Base-by-base conservation (phyloP, 2,329 filamentous ascomycete genomes). In the Colletotrichum liaoningense region DNA sequence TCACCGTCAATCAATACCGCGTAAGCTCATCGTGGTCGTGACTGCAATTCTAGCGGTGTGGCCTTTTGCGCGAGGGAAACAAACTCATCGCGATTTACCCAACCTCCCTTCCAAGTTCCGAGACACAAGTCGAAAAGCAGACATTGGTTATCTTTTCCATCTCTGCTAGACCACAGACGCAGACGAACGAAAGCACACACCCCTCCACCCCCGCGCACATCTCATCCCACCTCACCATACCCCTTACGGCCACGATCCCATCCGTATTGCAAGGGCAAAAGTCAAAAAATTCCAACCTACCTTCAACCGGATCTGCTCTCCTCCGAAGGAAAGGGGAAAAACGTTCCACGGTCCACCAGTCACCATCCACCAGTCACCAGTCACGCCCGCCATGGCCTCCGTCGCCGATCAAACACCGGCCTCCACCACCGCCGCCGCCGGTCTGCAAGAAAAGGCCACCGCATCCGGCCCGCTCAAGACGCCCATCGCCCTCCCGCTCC, bases 401-500 rank as follows among this genome's bases (percentile, higher is more conserved):
- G 62, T 74, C 54, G 67, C 72, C 63, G 72, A 71, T 67, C 67
- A 62, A 28, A 60, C 67, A n/a, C 49, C 72, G 49, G 68, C 68
- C 24, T 30, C 56, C 28, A 7, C 67, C 35, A 16, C 35, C 67
- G 42, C 67, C 67, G 42, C 67, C 67, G 42, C 67, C 67, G 57
- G 49, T 33, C 22, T 26, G 65, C 24, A 58, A 42, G 69, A 74
- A 55, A 64, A 73, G 68, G 30, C 58, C 12, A 24, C 62, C 57
- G 46, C 54, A 28, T 9, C 66, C 54, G 72, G 58, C 49, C 72
- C 79, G 8, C 77, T 85, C 56, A 85, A 85, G 78, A 91, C 88
- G 56, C 93, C 92, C 42, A 87, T 94, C 75, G 81, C 84, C n/a
- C 80, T 82, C 9, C 92, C 93, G 2, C 82, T 88, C 2, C 83